Evolutionary conservation across 2,329 filamentous ascomycete species (phyloP).

Genomic region (Claviceps pusilla): DNA sequence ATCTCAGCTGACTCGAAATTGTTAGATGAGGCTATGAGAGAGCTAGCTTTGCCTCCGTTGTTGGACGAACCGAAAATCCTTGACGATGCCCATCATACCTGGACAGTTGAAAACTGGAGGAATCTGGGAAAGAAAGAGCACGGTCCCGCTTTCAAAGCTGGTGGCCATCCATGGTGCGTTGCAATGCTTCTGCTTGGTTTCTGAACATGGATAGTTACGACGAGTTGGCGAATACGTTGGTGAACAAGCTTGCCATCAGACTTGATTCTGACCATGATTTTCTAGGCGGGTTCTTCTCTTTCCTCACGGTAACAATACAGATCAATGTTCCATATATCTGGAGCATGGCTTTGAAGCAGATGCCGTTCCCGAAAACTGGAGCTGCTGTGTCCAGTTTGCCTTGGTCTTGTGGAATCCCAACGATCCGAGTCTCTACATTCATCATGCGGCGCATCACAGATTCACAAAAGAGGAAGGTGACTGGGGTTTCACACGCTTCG

Average conservation of each 20-base stretch:
- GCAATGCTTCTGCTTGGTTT: not conserved
- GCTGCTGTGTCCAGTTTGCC: conserved; percentile 89
- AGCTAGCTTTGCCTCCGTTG: conserved; percentile 58
- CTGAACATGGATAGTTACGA: not conserved
- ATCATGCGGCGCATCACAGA: conserved; percentile 79
- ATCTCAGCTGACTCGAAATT: not conserved
- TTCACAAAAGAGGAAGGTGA: conserved; percentile 95
- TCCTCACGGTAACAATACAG: conserved; percentile 85
- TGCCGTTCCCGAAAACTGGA: conserved; percentile 79
- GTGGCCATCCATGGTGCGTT: conserved; percentile 69
- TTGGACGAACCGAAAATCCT: conserved; percentile 64
- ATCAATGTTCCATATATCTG: conserved; percentile 87
- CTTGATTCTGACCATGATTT: not conserved
- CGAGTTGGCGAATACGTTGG: not conserved
- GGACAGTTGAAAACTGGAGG: conserved; percentile 78
- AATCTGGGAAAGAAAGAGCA: conserved; percentile 64
- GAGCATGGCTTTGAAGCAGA: conserved; percentile 76
- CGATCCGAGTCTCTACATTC: conserved; percentile 70
- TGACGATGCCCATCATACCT: conserved; percentile 63
- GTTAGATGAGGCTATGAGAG: conserved; percentile 70
- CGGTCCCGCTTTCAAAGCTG: conserved; percentile 75
- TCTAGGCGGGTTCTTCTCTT: conserved; percentile 84
- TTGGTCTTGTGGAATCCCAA: conserved; percentile 89
- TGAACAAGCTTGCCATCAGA: not conserved
- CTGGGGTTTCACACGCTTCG: conserved; percentile 97